Percentiles rank a stretch among this genome's conserved stretches.
Evolutionary conservation across 495 filamentous ascomycete species (phyloP).

Genomic region (Cairneyella variabilis): DNA sequence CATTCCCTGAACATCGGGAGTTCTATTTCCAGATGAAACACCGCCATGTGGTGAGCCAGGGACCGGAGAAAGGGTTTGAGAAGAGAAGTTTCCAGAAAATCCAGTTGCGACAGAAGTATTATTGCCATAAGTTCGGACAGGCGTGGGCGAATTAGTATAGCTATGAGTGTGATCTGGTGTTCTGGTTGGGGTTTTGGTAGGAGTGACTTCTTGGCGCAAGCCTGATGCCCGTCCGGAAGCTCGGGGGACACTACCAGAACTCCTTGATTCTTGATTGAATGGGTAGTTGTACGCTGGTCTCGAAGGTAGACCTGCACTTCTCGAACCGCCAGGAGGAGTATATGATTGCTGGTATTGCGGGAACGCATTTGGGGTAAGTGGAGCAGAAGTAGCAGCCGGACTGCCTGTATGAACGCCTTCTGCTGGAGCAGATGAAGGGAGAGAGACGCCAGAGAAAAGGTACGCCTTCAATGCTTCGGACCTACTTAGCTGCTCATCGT

Average conservation of each 20-base stretch:
- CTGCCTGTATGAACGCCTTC: background rate
- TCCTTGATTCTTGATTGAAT: conserved; percentile 1
- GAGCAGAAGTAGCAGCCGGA: background rate
- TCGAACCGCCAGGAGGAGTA: conserved; percentile 1
- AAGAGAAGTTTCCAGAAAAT: background rate
- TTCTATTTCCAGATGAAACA: conserved; percentile 19
- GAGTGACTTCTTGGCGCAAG: conserved; percentile 25
- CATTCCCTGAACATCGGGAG: conserved; percentile 37
- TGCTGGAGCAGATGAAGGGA: too few species aligned
- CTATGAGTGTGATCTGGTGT: conserved; percentile 11
- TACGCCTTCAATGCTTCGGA: conserved; percentile 38
- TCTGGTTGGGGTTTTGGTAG: conserved; percentile 21
- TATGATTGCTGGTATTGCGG: background rate
- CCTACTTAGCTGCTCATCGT: conserved; percentile 10
- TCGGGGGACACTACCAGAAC: background rate
- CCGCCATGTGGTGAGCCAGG: conserved; percentile 2
- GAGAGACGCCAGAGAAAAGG: conserved; percentile 30
- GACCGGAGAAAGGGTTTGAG: conserved; percentile 10
- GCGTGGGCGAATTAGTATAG: conserved; percentile 10
- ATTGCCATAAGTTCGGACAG: conserved; percentile 5
- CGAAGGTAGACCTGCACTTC: background rate
- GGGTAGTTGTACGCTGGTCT: conserved; percentile 6
- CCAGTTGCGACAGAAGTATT: background rate
- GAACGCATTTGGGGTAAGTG: background rate
- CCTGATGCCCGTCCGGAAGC: conserved; percentile 19